These are phyloP conservation scores for Tolypocladium paradoxum DNA, from an alignment of 2,329 filamentous ascomycete genomes.

Conservation along the genomic window DNA sequence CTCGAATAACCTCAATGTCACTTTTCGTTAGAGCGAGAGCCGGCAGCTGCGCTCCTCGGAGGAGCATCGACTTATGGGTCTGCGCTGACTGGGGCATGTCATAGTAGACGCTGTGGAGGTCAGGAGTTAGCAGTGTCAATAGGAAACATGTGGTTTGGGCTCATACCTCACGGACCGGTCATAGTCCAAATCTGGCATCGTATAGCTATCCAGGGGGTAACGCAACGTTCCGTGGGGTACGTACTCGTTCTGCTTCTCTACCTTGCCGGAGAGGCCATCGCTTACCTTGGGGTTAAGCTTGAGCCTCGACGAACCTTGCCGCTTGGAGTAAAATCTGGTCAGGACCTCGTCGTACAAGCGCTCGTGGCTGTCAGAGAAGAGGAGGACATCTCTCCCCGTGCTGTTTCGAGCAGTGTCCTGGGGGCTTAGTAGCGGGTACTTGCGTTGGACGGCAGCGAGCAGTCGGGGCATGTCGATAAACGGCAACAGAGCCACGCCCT, in stretches of 20 bases:
- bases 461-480: constrained; percentile 92
- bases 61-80: constrained; percentile 85
- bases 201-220: constrained; percentile 63
- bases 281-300: constrained; percentile 66
- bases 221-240: constrained; percentile 72
- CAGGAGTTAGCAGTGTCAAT: not conserved
- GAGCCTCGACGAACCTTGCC: constrained; percentile 55
- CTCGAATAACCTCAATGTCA: constrained; percentile 64
- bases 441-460: constrained; percentile 68
- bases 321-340: constrained; percentile 84
- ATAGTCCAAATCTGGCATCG: constrained; percentile 68
- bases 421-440: constrained; percentile 66
- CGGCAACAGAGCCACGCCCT: constrained; percentile 83
- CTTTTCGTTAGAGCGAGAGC: constrained; percentile 59
- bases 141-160: not conserved
- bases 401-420: constrained; percentile 73
- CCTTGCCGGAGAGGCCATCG: constrained; percentile 66
- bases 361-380: constrained; percentile 74
- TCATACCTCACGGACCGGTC: constrained; percentile 75
- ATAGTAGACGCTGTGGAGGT: constrained; percentile 60
- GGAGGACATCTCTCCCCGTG: constrained; percentile 67
- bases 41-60: constrained; percentile 70
- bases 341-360: constrained; percentile 74
- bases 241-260: constrained; percentile 75
- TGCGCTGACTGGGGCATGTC: constrained; percentile 64